Base-by-base conservation (phyloP, 495 filamentous ascomycete species). In the Aspergillus saccharolyticus region DNA sequence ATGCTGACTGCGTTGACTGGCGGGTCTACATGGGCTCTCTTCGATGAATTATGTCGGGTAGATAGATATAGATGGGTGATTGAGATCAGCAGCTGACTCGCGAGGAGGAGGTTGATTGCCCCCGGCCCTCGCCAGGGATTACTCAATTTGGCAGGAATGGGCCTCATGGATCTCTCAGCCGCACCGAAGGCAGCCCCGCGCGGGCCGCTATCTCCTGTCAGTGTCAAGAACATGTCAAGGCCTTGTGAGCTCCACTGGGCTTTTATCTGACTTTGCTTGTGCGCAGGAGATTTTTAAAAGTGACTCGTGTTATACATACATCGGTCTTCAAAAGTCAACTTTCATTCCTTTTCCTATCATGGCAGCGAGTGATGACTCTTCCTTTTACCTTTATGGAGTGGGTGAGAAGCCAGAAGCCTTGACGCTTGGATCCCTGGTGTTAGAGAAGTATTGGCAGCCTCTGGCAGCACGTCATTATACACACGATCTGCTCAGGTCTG, bases 351-450 rank as follows among this genome's bases (percentile, higher is more conserved):
- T 39, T 15, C 33, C 7, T 8, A 22, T 10, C 19, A 47, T 47
- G 44, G 44, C 44, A 22, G 44, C 44, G 12, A 47, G 44, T n/a
- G 44, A 47, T 12, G 44, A 47, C 44, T 47, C 44, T 47, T 47
- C 44, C 18, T 47, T 47, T 19, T 47, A 47, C 19, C 44, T 47
- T 3, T 47, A 47, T 22, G 44, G 44, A 22, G 44, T 47, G 18
- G 44, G 44, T 19, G 44, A 47, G 44, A 47, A 21, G 3, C 44
- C 44, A 4, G 44, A 47, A 9, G 44, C 44, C 44, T 22, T 47
- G 17, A 47, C 44, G 1, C 19, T 47, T 14, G 44, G 44, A 8
- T 47, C 44, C 4, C 12, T 47, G 44, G 44, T 47, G 19, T 22
- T 47, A 19, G 44, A 47, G 18, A 47, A 47, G 22, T 47, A 47